Evolutionary conservation across 768 basidiomycete genomes (phyloP), one percentile per base, ranked within the genome.

Genomic region (Boletus sensibilis): DNA sequence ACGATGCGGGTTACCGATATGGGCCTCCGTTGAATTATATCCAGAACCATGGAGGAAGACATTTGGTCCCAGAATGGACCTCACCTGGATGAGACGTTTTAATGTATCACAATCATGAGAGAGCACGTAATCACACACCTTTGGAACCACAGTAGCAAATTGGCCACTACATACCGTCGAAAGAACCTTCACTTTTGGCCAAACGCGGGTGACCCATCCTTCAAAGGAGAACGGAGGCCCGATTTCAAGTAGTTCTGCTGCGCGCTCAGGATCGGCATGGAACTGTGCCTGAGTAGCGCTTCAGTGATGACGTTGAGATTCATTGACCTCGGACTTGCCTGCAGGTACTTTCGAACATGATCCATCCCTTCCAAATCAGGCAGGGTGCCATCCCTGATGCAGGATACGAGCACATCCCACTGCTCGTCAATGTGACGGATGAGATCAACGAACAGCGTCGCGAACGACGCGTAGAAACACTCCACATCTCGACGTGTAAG

Each of bases 191-290:
- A 31, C 55, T 0, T 58, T 35, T 23, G 61, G 67, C 66, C 67
- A 65, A 33, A 67, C 53, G 1, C 56, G 56, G 14, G 56, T 8
- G 4, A 49, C 43, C 66, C 66, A 65, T 29, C 63, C 66, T 29
- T 56, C 56, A 4, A 8, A 33, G 5, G 56, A 59, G 18, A 43
- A 53, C 4, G 65, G 59, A 10, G 59, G 39, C 0, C 63, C 66
- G 1, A 68, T 61, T 13, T 45, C 51, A 20, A 23, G 29, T 5
- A 67, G 50, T 18, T 69, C 68, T 4, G 54, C 47, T n/a, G 65
- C 68, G 6, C 68, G 63, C 14, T 46, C 45, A 0, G 63, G 63
- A 33, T 63, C 20, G 11, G 64, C 52, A 7, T 25, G 38, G 4
- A 69, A 42, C 0, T 55, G 50, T n/a, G 45, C 47, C 67, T 66